phyloP scores from a whole-genome alignment of 2,329 filamentous ascomycete genomes.

The Curvularia hawaiiensis region DNA sequence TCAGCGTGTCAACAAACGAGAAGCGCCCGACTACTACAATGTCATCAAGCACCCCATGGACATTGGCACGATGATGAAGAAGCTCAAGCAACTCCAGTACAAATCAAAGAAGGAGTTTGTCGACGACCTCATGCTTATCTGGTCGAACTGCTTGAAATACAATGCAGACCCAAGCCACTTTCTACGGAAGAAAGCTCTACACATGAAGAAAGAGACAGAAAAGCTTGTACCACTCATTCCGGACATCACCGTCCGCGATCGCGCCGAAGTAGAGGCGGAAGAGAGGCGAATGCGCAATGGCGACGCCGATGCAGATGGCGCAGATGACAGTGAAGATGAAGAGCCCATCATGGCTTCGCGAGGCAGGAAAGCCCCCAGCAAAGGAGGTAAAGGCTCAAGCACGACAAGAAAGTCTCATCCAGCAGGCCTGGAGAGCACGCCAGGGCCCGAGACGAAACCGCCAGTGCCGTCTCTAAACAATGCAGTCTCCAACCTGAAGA shows the following conservation, averaged over 20 bases:
- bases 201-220: conserved; percentile 97
- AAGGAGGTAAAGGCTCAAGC: conserved; percentile 70
- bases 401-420: conserved; percentile 73
- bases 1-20: conserved; percentile 92
- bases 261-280: conserved; percentile 83
- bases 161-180: conserved; percentile 89
- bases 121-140: conserved; percentile 89
- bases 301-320: conserved; percentile 79
- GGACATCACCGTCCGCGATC: conserved; percentile 85
- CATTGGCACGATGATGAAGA: conserved; percentile 97
- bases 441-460: conserved; percentile 76
- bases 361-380: conserved; percentile 82
- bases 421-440: conserved; percentile 79
- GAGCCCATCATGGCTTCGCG: conserved; percentile 98
- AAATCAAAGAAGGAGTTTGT: conserved; percentile 88
- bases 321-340: conserved; percentile 87
- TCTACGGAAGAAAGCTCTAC: conserved; percentile 87
- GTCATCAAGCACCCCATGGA: conserved; percentile 98
- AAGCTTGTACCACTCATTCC: conserved; percentile 95
- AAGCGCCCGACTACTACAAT: conserved; percentile 93
- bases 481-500: conserved; percentile 56
- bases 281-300: conserved; percentile 79
- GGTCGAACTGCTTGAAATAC: conserved; percentile 95
- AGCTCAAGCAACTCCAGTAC: conserved; percentile 72
- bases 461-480: conserved; percentile 62